Base-by-base conservation (phyloP, 1,139 yeast genomes). In the Blastobotrys proliferans region DNA sequence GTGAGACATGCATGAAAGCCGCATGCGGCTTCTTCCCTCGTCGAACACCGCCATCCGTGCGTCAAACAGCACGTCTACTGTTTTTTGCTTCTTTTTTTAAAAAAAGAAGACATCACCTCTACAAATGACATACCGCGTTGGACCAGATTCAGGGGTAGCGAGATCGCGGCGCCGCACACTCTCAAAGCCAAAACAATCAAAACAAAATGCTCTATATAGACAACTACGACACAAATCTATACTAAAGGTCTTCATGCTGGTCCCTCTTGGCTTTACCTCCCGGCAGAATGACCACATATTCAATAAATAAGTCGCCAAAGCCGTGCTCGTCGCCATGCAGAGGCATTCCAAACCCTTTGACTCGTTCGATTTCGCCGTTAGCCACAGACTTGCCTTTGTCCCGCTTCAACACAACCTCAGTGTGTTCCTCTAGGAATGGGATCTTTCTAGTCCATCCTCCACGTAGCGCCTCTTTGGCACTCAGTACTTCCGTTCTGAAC, bases 331-430 rank as follows among this genome's bases (percentile, higher is more conserved):
- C 67, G 34, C 70, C 72, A 11, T 56, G 51, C 11, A 70, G 51
- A 1, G 97, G 97, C 97, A 92, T 87, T 26, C 98, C 98, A 56
- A 76, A 81, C 11, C 84, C 88, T 49, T 69, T 66, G 26, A 90
- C 52, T 3, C 72, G 62, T 61, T 92, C 95, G 9, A 84, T 69
- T 53, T 86, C 84, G 2, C 94, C 94, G 56, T 80, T 69, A 37
- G 67, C 52, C 1, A 84, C 79, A 11, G 72, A 58, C 35, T 64
- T 65, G 16, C 90, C 88, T 3, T 56, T 49, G 0, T 56, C 57
- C 50, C 95, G 73, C 24, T 66, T 50, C 18, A 90, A 45, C 1
- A 57, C 64, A 16, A 87, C 56, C 9, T 60, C 67, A 22, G 69
- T 66, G 29, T 72, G 73, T 14, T 67, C 67, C 58, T 84, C 95